Conservation (phyloP, 2,329 filamentous ascomycete species). For the Teratosphaeria zuluensis region DNA sequence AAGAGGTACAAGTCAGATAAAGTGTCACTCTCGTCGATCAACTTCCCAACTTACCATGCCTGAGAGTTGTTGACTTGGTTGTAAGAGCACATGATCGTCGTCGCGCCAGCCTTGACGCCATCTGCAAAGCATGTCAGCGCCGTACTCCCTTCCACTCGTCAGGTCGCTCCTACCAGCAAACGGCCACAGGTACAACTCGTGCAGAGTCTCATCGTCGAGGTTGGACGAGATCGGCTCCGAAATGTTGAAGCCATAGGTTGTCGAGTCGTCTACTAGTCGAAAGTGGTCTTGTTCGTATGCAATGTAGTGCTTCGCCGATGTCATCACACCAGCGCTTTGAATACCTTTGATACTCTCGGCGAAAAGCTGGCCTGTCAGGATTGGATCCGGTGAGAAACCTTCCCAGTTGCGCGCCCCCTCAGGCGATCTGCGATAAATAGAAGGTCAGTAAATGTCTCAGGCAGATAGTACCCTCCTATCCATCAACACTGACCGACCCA, state of each 20-base stretch:
- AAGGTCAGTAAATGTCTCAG: conserved; percentile 13
- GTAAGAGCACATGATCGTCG: conserved; percentile 50
- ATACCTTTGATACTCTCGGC: conserved; percentile 68
- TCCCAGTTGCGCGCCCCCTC: conserved; percentile 53
- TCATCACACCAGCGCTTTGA: conserved; percentile 70
- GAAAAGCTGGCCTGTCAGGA: conserved; percentile 62
- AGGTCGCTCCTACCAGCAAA: conserved; percentile 23
- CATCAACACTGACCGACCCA: conserved; percentile 36
- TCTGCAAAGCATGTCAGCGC: conserved; percentile 18
- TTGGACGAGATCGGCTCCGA: conserved; percentile 41
- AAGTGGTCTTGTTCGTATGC: conserved; percentile 66
- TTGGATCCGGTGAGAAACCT: conserved; percentile 64
- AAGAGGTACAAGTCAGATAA: background rate
- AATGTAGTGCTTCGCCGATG: conserved; percentile 70
- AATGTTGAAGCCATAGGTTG: conserved; percentile 47
- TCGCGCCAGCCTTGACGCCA: conserved; percentile 40
- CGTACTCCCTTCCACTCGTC: background rate
- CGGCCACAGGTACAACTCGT: conserved; percentile 30
- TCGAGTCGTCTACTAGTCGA: conserved; percentile 41
- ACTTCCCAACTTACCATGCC: conserved; percentile 37
- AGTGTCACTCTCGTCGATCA: background rate
- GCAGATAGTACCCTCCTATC: too few relatives aligned
- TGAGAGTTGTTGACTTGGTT: conserved; percentile 75
- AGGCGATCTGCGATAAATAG: conserved; percentile 26
- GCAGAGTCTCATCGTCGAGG: conserved; percentile 52